Conservation (phyloP, 2,329 filamentous ascomycete genomes). For the Aspergillus pseudotamarii region DNA sequence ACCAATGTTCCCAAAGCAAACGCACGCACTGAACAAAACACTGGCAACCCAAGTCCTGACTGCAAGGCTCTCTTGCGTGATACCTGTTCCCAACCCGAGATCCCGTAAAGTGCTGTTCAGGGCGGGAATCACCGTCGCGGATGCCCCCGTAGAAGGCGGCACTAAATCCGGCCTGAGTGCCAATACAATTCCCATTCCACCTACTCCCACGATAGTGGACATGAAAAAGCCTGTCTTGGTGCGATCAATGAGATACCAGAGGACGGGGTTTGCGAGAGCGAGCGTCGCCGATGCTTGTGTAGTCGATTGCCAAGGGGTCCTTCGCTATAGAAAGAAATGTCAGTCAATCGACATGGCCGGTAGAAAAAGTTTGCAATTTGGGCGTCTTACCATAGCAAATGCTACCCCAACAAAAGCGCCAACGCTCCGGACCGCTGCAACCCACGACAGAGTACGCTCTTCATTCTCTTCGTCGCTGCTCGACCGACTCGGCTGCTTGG, state of each 20-base stretch:
- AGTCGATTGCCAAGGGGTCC: constrained; percentile 89
- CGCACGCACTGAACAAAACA: constrained; percentile 89
- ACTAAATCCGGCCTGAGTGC: constrained; percentile 77
- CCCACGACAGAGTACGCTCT: constrained; percentile 60
- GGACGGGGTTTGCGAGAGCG: constrained; percentile 84
- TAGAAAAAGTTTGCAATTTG: constrained; percentile 1
- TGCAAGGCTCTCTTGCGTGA: constrained; percentile 58
- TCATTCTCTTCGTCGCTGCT: constrained; percentile 34
- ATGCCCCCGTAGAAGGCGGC: constrained; percentile 62
- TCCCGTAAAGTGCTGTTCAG: constrained; percentile 35
- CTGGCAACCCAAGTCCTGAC: constrained; percentile 86
- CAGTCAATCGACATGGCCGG: constrained; percentile 8
- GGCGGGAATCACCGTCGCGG: constrained; percentile 29
- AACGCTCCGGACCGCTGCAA: constrained; percentile 68
- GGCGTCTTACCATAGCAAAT: constrained; percentile 74
- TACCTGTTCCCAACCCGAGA: constrained; percentile 33
- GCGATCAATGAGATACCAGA: constrained; percentile 96
- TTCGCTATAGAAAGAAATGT: constrained; percentile 61
- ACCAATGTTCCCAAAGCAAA: constrained; percentile 96
- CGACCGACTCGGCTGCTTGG: constrained; percentile 25
- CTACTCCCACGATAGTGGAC: constrained; percentile 71
- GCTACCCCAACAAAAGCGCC: constrained; percentile 74
- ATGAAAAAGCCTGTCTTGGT: constrained; percentile 82
- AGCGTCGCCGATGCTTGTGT: constrained; percentile 91
- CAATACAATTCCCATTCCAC: constrained; percentile 74